These are phyloP conservation scores for Mortierella antarctica DNA, from an alignment of 192 early-diverging fungal genomes.

Conservation along the genomic window DNA sequence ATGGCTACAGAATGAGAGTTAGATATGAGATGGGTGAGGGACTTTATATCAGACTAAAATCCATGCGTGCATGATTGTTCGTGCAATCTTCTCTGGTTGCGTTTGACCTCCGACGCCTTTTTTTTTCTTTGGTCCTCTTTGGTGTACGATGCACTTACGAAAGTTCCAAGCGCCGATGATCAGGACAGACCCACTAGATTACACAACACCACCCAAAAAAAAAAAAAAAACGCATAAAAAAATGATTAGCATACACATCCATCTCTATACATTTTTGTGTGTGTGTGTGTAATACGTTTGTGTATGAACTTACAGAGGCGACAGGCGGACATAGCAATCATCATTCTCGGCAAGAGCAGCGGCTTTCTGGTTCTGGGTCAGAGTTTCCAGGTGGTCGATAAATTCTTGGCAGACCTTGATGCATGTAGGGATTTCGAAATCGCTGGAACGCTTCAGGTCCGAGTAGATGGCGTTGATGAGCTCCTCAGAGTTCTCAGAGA, in stretches of 20 bases:
- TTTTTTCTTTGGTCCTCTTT: not conserved
- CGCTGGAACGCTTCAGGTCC: slow-evolving; percentile 66
- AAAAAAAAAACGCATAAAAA: not conserved
- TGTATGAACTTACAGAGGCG: slow-evolving; percentile 27
- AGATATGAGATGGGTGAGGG: not conserved
- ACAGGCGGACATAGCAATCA: slow-evolving; percentile 31
- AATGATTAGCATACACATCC: not conserved
- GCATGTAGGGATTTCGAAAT: slow-evolving; percentile 19
- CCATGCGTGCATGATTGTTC: too few species aligned
- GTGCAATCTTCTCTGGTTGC: too few species aligned
- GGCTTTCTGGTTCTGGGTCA: slow-evolving; percentile 13
- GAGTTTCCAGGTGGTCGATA: slow-evolving; percentile 25
- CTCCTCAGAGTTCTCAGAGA: slow-evolving; percentile 62
- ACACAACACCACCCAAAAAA: not conserved
- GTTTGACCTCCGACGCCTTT: not conserved
- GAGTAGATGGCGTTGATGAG: slow-evolving; percentile 59
- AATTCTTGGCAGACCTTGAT: slow-evolving; percentile 5
- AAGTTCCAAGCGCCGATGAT: slow-evolving; percentile 68
- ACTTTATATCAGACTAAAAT: not conserved
- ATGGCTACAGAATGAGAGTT: slow-evolving; percentile 31
- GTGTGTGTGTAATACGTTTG: not conserved
- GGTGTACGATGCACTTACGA: slow-evolving; percentile 28
- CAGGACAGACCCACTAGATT: slow-evolving; percentile 44
- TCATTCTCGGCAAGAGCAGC: slow-evolving; percentile 10
- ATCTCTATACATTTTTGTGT: not conserved